A percentile compares a stretch with the other conserved stretches of the same genome.
Evolutionary conservation across 1,284 basidiomycete genomes (phyloP).

Genomic region (Ceratobasidium theobromae): DNA sequence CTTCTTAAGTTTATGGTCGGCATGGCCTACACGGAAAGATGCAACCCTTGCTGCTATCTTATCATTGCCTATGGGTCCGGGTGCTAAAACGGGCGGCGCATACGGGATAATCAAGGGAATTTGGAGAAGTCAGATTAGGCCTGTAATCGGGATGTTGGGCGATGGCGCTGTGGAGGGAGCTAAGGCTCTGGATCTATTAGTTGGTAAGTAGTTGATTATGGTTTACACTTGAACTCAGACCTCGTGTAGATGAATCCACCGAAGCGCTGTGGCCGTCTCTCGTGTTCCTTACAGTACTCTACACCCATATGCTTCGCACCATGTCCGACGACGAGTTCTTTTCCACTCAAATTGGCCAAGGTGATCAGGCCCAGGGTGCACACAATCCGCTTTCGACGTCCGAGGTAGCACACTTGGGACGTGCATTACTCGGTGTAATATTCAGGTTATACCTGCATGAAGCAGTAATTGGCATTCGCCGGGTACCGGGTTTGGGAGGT

Average conservation of each 20-base stretch:
- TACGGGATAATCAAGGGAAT: conserved; percentile 63
- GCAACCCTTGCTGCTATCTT: conserved; percentile 45
- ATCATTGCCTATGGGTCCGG: conserved; percentile 22
- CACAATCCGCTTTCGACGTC: conserved; percentile 64
- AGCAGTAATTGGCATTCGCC: conserved; percentile 8
- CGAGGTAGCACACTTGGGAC: conserved; percentile 22
- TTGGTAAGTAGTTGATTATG: conserved; percentile 33
- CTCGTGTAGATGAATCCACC: conserved; percentile 43
- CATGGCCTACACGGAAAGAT: conserved; percentile 63
- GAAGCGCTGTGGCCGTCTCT: conserved; percentile 62
- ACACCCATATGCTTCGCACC: conserved; percentile 82
- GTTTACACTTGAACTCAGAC: background rate
- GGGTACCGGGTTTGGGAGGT: conserved; percentile 49
- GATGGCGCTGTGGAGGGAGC: conserved; percentile 42
- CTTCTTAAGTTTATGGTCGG: conserved; percentile 54
- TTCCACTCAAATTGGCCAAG: conserved; percentile 44
- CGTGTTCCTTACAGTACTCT: conserved; percentile 80
- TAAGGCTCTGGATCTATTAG: conserved; percentile 38
- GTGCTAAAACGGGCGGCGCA: conserved; percentile 46
- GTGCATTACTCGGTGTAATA: conserved; percentile 65
- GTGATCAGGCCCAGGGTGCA: conserved; percentile 38
- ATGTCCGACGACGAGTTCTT: conserved; percentile 99
- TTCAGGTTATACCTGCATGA: conserved; percentile 82
- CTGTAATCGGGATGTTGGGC: conserved; percentile 56
- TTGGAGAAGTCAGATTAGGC: conserved; percentile 68